Base-by-base conservation (phyloP, 768 basidiomycete genomes). In the Mycena pura region DNA sequence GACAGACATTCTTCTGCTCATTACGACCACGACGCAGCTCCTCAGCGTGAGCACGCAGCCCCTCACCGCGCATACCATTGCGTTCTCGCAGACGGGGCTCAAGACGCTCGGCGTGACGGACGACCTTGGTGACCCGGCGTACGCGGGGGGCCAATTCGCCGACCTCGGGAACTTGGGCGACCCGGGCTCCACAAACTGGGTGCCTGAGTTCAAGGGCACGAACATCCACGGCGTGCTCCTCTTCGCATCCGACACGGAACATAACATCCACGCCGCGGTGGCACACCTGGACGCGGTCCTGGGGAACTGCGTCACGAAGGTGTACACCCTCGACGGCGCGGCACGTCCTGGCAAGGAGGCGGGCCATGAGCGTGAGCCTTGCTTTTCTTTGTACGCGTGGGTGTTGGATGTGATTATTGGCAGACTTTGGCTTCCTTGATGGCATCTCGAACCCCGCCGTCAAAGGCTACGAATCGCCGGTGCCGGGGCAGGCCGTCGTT, bases 21-120 rank as follows among this genome's bases (percentile, higher is more conserved):
- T 87, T 68, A 84, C 80, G 53, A 82, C 81, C 5, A 78, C 80
- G 6, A 69, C 74, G 1, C 78, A 82, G 62, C 75, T 81, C 27
- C 59, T 79, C 40, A 68, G 75, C 31, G 82, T 66, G 8, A 39
- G 36, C 14, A 61, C 53, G 2, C 62, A 68, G 17, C 67, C 67
- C 31, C 22, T 41, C 25, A 83, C 72, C 72, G 79, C 38, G 68
- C 75, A 85, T 43, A 62, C 57, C 49, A 62, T 62, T 15, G 61
- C 55, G 11, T 62, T 62, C 13, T 56, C 52, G 2, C 52, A 55
- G 15, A 40, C 61, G 0, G 61, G 61, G 3, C 61, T 62, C 29
- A 31, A 22, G 14, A 50, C 49, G n/a, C 15, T 62, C 24, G 17
- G 24, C 28, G 19, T 52, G 17, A 57, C 41, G 3, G 61, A 62